Conservation (phyloP, 2,329 filamentous ascomycete genomes). For the Fonsecaea monophora region DNA sequence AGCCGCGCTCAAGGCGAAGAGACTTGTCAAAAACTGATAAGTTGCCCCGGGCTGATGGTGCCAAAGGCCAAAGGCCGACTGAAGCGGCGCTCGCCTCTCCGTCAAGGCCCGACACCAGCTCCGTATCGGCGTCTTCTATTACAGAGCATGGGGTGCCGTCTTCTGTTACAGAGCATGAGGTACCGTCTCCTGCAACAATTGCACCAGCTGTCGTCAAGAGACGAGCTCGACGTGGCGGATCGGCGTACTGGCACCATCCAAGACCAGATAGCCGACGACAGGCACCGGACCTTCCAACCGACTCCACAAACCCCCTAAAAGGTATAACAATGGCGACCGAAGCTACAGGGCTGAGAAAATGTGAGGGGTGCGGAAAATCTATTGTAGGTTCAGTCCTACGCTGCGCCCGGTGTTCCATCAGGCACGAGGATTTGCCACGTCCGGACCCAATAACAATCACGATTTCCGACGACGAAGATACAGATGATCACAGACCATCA, state of each 20-base stretch:
- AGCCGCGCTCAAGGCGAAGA: neutral
- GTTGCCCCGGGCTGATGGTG: neutral
- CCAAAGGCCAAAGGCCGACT: neutral
- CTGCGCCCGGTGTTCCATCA: neutral
- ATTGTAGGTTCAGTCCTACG: neutral
- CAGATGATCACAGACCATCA: neutral
- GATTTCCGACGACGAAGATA: conserved; percentile 25
- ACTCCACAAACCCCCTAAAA: neutral
- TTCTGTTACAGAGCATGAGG: neutral
- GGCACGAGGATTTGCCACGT: neutral
- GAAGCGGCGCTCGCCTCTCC: neutral
- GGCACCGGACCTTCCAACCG: neutral
- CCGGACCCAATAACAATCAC: neutral
- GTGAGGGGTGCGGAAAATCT: neutral
- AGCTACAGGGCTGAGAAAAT: neutral
- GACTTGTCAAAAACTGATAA: neutral
- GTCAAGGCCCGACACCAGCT: neutral
- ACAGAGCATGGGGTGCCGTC: neutral
- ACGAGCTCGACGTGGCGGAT: neutral
- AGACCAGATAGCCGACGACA: neutral
- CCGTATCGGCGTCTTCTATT: neutral
- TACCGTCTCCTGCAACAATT: neutral
- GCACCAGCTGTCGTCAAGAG: neutral
- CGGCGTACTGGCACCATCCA: neutral
- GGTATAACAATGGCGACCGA: neutral